These are phyloP conservation scores for Mimosa bimucronata DNA, from an alignment of 306 rosid genomes.

Conservation along the genomic window DNA sequence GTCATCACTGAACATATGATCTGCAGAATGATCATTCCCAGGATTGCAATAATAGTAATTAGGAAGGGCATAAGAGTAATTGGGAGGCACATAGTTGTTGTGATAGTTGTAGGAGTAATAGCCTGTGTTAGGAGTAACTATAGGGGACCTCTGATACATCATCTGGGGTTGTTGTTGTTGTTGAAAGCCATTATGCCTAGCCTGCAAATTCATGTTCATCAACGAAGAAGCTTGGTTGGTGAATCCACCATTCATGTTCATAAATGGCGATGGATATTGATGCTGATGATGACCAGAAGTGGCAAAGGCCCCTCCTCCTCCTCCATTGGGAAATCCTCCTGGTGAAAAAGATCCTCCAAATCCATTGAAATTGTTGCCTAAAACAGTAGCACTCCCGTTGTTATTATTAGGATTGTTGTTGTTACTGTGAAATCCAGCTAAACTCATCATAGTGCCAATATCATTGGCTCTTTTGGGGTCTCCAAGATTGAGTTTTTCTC, in stretches of 20 bases:
- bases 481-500: slow-evolving; percentile 52
- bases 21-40: slow-evolving; percentile 54
- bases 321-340: slow-evolving; percentile 45
- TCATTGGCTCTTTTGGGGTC: slow-evolving; percentile 63
- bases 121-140: slow-evolving; percentile 74
- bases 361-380: slow-evolving; percentile 52
- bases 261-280: slow-evolving; percentile 58
- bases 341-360: slow-evolving; percentile 41
- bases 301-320: slow-evolving; percentile 34
- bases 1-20: slow-evolving; percentile 85
- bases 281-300: slow-evolving; percentile 40
- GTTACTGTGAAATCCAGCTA: slow-evolving; percentile 68
- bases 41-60: slow-evolving; percentile 36
- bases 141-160: slow-evolving; percentile 84
- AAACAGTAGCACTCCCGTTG: slow-evolving; percentile 40
- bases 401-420: slow-evolving; percentile 46
- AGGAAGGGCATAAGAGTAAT: slow-evolving; percentile 46
- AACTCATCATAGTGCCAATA: slow-evolving; percentile 69
- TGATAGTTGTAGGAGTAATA: slow-evolving; percentile 53
- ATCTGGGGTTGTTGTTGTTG: slow-evolving; percentile 79
- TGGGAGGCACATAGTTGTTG: slow-evolving; percentile 50
- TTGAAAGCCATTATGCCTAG: slow-evolving; percentile 36
- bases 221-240: slow-evolving; percentile 51
- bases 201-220: slow-evolving; percentile 68
- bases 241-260: slow-evolving; percentile 74